phyloP scores from a whole-genome alignment of 306 rosid genomes.

The Cicer pinnatifidum region DNA sequence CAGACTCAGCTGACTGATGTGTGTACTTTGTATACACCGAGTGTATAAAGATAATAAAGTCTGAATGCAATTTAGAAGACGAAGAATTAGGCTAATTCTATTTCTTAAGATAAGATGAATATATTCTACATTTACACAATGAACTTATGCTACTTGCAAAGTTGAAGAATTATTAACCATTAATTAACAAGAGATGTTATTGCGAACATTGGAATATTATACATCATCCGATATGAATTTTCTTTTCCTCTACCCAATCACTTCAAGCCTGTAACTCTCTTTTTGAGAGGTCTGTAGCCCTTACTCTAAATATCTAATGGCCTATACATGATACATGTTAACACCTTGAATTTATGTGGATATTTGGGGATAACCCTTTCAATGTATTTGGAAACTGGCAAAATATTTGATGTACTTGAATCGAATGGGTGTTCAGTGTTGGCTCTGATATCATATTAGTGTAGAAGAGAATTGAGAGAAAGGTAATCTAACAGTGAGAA shows the following conservation, averaged over 20 bases:
- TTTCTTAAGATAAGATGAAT: constrained; percentile 1
- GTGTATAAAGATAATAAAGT: constrained; percentile 1
- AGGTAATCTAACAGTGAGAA: too few relatives aligned
- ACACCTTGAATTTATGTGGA: constrained; percentile 15
- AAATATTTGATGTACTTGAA: background rate
- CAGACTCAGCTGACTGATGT: background rate
- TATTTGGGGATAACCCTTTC: background rate
- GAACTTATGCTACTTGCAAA: background rate
- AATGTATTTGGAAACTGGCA: background rate
- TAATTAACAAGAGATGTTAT: background rate
- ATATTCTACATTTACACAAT: background rate
- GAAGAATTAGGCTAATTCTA: constrained; percentile 3
- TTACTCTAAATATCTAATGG: constrained; percentile 20
- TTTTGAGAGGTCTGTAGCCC: constrained; percentile 10
- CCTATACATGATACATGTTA: background rate
- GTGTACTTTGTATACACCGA: background rate
- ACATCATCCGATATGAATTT: constrained; percentile 13
- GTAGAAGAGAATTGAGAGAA: too few relatives aligned
- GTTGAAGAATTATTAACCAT: background rate
- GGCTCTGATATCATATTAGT: too few relatives aligned
- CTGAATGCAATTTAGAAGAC: background rate
- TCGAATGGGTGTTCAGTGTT: too few relatives aligned
- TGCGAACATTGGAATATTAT: background rate
- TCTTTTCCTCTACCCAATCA: background rate
- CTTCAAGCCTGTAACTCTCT: background rate